Conservation (phyloP, 306 rosid genomes). For the Fagus crenata region DNA sequence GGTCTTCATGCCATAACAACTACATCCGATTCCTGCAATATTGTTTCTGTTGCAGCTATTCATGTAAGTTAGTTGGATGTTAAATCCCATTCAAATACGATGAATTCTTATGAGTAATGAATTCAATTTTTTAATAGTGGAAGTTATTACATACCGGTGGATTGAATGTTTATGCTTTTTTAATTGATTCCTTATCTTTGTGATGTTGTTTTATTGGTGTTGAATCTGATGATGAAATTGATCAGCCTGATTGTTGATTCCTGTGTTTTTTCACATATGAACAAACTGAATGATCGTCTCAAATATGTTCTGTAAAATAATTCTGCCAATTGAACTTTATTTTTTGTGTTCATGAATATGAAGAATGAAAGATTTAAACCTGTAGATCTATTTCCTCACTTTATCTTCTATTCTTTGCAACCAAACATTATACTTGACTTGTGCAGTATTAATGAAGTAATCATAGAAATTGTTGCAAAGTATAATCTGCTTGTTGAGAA, state of each 20-base stretch:
- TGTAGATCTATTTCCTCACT: neutral
- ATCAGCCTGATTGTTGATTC: neutral
- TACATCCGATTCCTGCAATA: conserved; percentile 36
- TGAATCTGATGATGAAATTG: neutral
- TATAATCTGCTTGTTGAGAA: neutral
- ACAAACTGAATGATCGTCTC: neutral
- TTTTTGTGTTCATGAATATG: neutral
- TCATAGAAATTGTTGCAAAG: neutral
- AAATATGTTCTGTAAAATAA: neutral
- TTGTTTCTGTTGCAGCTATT: conserved; percentile 37
- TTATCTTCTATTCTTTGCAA: neutral
- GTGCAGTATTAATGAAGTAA: neutral
- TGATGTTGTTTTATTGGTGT: neutral
- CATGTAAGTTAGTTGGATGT: conserved; percentile 35
- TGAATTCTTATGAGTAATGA: neutral
- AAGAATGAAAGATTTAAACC: neutral
- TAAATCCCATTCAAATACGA: neutral
- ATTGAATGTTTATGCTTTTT: neutral
- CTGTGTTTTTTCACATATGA: neutral
- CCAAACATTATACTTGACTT: neutral
- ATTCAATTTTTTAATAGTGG: neutral
- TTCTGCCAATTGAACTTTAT: neutral
- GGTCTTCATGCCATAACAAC: conserved; percentile 23
- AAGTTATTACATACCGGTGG: neutral
- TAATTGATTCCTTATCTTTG: neutral